Base-by-base conservation (phyloP, 768 basidiomycete genomes). In the Tricholoma furcatifolium region DNA sequence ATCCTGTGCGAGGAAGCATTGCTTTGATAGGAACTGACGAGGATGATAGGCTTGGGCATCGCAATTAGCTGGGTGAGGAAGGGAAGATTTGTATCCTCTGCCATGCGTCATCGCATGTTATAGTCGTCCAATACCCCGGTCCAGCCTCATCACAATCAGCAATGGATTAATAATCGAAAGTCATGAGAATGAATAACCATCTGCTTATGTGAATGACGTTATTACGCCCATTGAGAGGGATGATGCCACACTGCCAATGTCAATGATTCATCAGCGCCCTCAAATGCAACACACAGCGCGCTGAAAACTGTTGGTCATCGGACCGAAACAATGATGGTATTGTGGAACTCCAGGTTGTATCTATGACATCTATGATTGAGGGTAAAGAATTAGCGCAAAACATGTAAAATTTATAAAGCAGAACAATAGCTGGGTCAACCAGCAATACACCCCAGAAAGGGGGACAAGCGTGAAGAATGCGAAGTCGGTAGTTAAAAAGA, bases 341-440 rank as follows among this genome's bases (percentile, higher is more conserved):
- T 48, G 47, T 41, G 21, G 47, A 40, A 48, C 35, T 49, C 54
- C 50, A 27, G 41, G 21, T 39, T 30, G 47, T 53, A 59, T 53
- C 40, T 55, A 58, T 44, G 17, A 53, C 21, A 43, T 48, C 27
- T 7, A 27, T 11, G 20, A 58, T 11, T 39, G 27, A 36, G 41
- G 12, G 36, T 45, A 42, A 47, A 43, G n/a, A 48, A 20, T 43
- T 43, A 53, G 20, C 44, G 35, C 34, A 39, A 39, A 14, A 48
- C 44, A 46, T 31, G 35, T 43, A 38, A 44, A 14, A 20, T 36
- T 18, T 42, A 14, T 40, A 20, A 23, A 24, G 20, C 5, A 32
- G 36, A 31, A 54, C 11, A 30, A 14, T 41, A 45, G 47, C 56
- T 58, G 59, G 55, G 47, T 62, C 61, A 60, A 62, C 53, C 61